phyloP scores from a whole-genome alignment of 2,329 filamentous ascomycete genomes.

The Verticillium albo-atrum region DNA sequence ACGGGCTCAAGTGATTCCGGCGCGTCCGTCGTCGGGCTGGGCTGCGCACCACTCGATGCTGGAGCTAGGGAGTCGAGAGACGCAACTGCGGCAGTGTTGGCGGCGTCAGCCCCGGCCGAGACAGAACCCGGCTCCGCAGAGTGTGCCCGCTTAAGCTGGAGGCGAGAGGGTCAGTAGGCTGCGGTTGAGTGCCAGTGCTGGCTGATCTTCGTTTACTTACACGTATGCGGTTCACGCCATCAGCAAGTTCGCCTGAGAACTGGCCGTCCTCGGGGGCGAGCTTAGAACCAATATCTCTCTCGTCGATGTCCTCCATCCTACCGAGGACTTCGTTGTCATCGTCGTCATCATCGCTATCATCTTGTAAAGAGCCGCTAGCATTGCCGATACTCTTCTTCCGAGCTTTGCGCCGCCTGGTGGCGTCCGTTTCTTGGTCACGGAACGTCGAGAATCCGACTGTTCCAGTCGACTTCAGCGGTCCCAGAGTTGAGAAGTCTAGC shows the following conservation, averaged over 20 bases:
- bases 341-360: constrained; percentile 69
- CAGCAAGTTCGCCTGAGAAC: constrained; percentile 69
- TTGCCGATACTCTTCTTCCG: constrained; percentile 62
- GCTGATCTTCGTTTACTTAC: constrained; percentile 45
- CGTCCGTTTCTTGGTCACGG: constrained; percentile 62
- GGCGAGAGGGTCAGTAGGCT: not conserved
- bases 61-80: not conserved
- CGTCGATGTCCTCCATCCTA: constrained; percentile 62
- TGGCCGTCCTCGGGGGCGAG: constrained; percentile 68
- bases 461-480: constrained; percentile 78
- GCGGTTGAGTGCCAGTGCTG: no score
- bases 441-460: constrained; percentile 89
- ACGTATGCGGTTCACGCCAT: constrained; percentile 77
- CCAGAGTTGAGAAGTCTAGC: constrained; percentile 79
- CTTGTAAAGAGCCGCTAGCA: constrained; percentile 46
- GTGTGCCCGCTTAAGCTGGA: constrained; percentile 74
- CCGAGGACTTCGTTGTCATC: constrained; percentile 55
- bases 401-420: constrained; percentile 51
- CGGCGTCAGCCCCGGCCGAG: constrained; percentile 30
- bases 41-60: not conserved
- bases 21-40: not conserved
- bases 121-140: constrained; percentile 56
- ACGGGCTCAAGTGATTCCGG: not conserved
- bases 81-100: not conserved
- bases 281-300: constrained; percentile 55